Percentiles rank a stretch among this genome's conserved stretches.
phyloP scores from a whole-genome alignment of 2,329 filamentous ascomycete species.

The Aspergillus latus region DNA sequence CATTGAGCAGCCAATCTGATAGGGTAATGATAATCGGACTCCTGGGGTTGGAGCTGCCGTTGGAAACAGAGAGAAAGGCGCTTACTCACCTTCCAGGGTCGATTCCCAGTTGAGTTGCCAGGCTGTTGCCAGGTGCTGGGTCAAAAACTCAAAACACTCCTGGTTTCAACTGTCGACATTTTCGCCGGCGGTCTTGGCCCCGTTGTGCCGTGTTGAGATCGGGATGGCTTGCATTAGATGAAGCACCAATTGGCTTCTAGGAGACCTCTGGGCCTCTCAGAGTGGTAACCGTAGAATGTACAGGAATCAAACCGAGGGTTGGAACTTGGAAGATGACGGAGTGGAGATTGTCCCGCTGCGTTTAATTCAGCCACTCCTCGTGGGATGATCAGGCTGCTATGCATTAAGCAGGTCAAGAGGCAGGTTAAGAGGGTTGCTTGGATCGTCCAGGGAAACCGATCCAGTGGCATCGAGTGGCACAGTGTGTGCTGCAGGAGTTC shows the following conservation, averaged over 20 bases:
- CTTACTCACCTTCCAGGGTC: neutral
- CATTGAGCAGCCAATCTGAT: neutral
- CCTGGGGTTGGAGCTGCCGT: neutral
- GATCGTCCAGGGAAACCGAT: neutral
- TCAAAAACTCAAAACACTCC: neutral
- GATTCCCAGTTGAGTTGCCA: neutral
- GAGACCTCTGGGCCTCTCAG: neutral
- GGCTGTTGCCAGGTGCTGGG: no score
- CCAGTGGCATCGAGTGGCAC: neutral
- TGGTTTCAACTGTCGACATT: neutral
- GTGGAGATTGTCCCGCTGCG: slow-evolving; percentile 13
- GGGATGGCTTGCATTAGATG: slow-evolving; percentile 7
- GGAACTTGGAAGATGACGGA: neutral
- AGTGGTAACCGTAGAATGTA: neutral
- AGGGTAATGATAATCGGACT: neutral
- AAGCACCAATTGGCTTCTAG: neutral
- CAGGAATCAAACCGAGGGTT: slow-evolving; percentile 1
- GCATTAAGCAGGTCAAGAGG: slow-evolving; percentile 14
- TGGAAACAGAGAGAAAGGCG: neutral
- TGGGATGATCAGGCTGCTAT: slow-evolving; percentile 21
- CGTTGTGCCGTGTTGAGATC: slow-evolving; percentile 10
- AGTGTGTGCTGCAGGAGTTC: neutral
- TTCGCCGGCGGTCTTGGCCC: neutral
- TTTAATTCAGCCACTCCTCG: slow-evolving; percentile 22
- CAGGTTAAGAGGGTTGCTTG: neutral